Conservation (phyloP, 441 rosid genomes). For the Erodium trifolium region DNA sequence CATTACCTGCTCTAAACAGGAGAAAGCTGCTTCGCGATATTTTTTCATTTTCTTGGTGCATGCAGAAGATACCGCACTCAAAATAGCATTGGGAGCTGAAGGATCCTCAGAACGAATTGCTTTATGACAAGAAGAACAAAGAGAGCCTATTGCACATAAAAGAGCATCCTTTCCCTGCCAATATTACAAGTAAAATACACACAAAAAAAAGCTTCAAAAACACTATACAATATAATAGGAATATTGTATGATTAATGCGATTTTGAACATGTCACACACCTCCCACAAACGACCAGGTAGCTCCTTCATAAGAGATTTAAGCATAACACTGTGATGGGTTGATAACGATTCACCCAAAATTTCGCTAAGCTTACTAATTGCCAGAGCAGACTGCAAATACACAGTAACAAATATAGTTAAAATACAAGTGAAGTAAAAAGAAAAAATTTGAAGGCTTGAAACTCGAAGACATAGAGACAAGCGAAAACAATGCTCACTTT, state of each 20-base stretch:
- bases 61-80: constrained; percentile 60
- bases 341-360: constrained; percentile 83
- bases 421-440: constrained; percentile 12
- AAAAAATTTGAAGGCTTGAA: not conserved
- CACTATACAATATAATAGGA: no score
- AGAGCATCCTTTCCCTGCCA: constrained; percentile 85
- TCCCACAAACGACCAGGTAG: constrained; percentile 95
- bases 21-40: constrained; percentile 77
- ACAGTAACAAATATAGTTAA: constrained; percentile 16
- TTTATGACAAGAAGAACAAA: constrained; percentile 67
- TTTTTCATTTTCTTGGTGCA: constrained; percentile 68
- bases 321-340: constrained; percentile 44
- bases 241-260: no score
- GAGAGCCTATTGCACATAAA: constrained; percentile 68
- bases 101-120: constrained; percentile 61
- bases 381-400: constrained; percentile 64
- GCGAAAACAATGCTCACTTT: constrained; percentile 38
- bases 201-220: not conserved
- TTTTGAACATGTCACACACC: constrained; percentile 34
- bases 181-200: not conserved
- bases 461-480: constrained; percentile 10
- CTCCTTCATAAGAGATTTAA: constrained; percentile 66
- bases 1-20: constrained; percentile 67
- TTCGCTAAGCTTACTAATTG: constrained; percentile 73
- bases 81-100: constrained; percentile 44